Percentiles rank a stretch among this genome's conserved stretches.
Evolutionary conservation across 2,329 filamentous ascomycete genomes (phyloP).

Genomic region (Fusarium sulawesiense): DNA sequence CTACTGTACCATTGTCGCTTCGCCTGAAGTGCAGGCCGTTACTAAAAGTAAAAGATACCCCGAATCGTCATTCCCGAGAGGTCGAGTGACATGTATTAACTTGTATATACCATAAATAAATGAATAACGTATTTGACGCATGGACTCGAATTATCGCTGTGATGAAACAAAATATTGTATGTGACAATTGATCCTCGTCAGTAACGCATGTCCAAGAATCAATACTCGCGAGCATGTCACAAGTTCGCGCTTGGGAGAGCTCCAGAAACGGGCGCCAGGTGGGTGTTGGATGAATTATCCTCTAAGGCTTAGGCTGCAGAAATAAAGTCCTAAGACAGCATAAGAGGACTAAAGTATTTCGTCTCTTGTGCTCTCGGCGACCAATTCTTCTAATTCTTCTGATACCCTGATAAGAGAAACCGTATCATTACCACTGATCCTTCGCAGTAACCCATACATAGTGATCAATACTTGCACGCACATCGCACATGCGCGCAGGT

Average conservation of each 20-base stretch:
- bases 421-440: too few relatives aligned
- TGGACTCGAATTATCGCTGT: neutral
- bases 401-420: too few relatives aligned
- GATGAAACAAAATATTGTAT: neutral
- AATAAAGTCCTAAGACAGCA: too few relatives aligned
- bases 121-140: slow-evolving; percentile 2
- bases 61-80: neutral
- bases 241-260: neutral
- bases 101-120: slow-evolving; percentile 19
- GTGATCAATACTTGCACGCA: too few relatives aligned
- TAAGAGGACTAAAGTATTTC: too few relatives aligned
- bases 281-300: too few relatives aligned
- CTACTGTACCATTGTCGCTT: neutral
- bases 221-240: neutral
- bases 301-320: too few relatives aligned
- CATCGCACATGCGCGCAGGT: too few relatives aligned
- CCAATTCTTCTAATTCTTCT: neutral
- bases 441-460: too few relatives aligned
- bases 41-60: slow-evolving; percentile 22
- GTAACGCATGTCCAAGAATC: neutral
- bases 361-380: neutral
- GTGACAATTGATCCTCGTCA: neutral
- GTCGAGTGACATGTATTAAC: slow-evolving; percentile 14
- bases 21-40: neutral
- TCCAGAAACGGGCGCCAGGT: too few relatives aligned